Conservation (phyloP, 495 filamentous ascomycete genomes). For the Penicillium dipodomyicola region DNA sequence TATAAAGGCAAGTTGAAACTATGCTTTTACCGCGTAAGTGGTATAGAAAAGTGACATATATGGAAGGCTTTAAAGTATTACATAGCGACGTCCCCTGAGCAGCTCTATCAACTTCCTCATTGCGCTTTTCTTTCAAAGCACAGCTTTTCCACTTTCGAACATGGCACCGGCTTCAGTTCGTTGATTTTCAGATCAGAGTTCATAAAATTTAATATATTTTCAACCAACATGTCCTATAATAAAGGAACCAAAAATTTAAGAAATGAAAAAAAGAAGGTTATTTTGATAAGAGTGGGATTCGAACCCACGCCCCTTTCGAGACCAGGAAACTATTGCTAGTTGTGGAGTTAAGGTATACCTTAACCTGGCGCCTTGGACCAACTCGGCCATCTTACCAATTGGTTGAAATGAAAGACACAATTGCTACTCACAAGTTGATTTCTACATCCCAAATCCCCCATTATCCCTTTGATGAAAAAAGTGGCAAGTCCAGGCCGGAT, state of each 20-base stretch:
- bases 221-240: too few species aligned
- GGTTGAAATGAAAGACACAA: not conserved
- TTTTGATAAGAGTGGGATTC: constrained; percentile 42
- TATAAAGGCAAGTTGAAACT: not conserved
- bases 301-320: constrained; percentile 33
- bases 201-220: too few species aligned
- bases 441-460: not conserved
- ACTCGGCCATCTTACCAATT: constrained; percentile 33
- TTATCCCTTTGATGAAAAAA: not conserved
- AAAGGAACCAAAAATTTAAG: too few species aligned
- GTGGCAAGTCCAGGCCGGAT: constrained; percentile 3
- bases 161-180: too few species aligned
- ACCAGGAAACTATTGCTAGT: constrained; percentile 12
- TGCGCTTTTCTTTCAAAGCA: too few species aligned
- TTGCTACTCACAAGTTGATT: too few species aligned
- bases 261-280: constrained; percentile 9
- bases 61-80: not conserved
- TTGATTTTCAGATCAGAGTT: too few species aligned
- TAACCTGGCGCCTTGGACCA: constrained; percentile 37
- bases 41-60: not conserved
- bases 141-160: too few species aligned
- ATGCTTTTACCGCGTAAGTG: not conserved
- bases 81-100: too few species aligned
- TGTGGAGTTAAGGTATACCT: constrained; percentile 27
- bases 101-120: too few species aligned